phyloP scores from a whole-genome alignment of 73 alveolate species.

The Effrenium voratum region DNA sequence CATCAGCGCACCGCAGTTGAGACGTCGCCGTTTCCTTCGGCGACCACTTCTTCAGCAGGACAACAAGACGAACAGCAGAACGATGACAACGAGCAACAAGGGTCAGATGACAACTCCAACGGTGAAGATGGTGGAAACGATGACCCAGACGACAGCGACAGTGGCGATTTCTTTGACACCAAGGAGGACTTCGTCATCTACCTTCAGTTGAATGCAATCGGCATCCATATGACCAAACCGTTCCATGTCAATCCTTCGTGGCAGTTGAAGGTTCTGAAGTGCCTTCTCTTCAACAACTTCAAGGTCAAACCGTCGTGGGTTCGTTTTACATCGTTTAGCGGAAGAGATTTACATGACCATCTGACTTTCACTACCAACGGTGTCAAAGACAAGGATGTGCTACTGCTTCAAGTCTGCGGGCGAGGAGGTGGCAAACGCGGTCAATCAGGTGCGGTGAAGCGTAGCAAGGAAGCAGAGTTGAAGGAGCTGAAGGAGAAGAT shows the following conservation, averaged over 20 bases:
- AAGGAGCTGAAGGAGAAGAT: not conserved
- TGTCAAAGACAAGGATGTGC: not conserved
- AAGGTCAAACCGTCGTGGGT: not conserved
- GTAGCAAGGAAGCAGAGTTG: not conserved
- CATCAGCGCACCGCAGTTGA: too few relatives aligned
- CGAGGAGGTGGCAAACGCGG: slow-evolving; percentile 5
- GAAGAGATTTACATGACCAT: not conserved
- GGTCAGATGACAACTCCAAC: too few relatives aligned
- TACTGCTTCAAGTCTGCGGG: not conserved
- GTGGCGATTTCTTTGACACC: not conserved
- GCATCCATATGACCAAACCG: not conserved
- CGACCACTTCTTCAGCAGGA: too few relatives aligned
- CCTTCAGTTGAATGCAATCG: not conserved
- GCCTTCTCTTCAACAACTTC: not conserved
- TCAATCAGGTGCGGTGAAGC: not conserved
- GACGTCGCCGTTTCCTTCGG: too few relatives aligned
- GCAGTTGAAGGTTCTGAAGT: not conserved
- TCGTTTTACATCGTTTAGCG: not conserved
- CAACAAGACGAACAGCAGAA: too few relatives aligned
- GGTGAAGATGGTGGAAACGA: not conserved
- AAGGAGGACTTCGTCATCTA: not conserved
- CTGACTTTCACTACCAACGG: not conserved
- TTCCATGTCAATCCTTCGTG: not conserved
- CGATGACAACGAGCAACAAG: too few relatives aligned
- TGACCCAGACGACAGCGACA: not conserved